A percentile compares a stretch with the other conserved stretches of the same genome.
Evolutionary conservation across 148 eudicot genomes (phyloP).

Genomic region (Fagopyrum tataricum): DNA sequence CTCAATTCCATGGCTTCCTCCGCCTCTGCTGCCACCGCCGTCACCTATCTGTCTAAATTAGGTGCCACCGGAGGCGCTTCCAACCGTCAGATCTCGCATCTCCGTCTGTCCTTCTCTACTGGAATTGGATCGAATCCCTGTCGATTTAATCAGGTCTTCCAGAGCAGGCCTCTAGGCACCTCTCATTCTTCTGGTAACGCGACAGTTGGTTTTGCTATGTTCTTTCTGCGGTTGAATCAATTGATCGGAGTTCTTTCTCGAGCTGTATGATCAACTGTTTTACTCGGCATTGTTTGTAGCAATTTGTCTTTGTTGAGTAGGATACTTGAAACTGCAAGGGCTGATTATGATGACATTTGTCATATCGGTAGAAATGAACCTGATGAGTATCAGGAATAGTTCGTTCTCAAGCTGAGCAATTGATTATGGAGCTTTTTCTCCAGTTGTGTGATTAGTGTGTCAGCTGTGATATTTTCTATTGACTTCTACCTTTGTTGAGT

Average conservation of each 20-base stretch:
- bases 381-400: no score
- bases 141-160: conserved; percentile 20
- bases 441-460: no score
- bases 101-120: conserved; percentile 15
- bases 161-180: conserved; percentile 26
- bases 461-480: no score
- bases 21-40: conserved; percentile 35
- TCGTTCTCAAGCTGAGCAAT: no score
- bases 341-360: no score
- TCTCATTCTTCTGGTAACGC: conserved; percentile 30
- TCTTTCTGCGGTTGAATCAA: no score
- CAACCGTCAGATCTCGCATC: conserved; percentile 25
- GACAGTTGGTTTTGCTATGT: neutral
- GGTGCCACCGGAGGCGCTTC: conserved; percentile 15
- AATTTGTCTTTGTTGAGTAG: neutral
- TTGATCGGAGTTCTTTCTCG: neutral
- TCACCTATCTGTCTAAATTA: conserved; percentile 29
- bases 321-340: no score
- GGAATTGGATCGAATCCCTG: conserved; percentile 16
- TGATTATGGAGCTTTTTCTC: no score
- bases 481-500: neutral
- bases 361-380: no score
- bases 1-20: conserved; percentile 3
- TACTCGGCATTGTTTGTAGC: neutral
- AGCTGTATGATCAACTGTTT: neutral